These are phyloP conservation scores for Sporothrix protearum DNA, from an alignment of 2,329 filamentous ascomycete species.

Conservation along the genomic window DNA sequence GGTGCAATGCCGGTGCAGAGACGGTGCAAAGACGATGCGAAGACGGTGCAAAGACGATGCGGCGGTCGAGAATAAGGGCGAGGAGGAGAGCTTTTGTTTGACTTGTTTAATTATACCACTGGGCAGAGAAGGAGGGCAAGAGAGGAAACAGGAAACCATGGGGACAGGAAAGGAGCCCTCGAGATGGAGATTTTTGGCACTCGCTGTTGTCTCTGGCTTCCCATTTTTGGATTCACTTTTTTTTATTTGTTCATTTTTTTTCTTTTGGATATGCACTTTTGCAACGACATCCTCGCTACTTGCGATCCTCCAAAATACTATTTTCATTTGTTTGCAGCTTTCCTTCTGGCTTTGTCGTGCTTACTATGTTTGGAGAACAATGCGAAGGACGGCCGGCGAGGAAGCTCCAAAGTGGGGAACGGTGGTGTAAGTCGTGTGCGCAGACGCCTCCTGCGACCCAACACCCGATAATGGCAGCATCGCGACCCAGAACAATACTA, in stretches of 20 bases:
- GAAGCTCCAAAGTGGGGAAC: not conserved
- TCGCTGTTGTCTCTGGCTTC: constrained; percentile 5
- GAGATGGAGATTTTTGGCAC: not conserved
- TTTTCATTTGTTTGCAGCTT: constrained; percentile 11
- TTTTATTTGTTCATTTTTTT: no score
- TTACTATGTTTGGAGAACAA: no score
- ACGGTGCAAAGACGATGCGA: not conserved
- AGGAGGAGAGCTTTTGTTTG: not conserved
- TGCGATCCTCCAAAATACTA: constrained; percentile 11
- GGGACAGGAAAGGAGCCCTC: not conserved
- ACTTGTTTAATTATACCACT: constrained; percentile 5
- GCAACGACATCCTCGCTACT: not conserved
- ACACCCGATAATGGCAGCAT: constrained; percentile 5
- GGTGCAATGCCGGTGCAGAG: no score
- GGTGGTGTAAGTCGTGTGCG: not conserved
- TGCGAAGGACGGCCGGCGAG: no score
- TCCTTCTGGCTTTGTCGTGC: no score
- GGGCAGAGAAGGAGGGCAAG: not conserved
- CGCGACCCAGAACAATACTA: constrained; percentile 14
- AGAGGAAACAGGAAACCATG: not conserved
- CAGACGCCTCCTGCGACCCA: not conserved
- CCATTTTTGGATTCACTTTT: no score
- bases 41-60: not conserved
- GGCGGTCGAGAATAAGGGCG: no score
- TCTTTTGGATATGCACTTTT: no score